Evolutionary conservation across 2,329 filamentous ascomycete species (phyloP).

Genomic region (Aphanoascus verrucosus): DNA sequence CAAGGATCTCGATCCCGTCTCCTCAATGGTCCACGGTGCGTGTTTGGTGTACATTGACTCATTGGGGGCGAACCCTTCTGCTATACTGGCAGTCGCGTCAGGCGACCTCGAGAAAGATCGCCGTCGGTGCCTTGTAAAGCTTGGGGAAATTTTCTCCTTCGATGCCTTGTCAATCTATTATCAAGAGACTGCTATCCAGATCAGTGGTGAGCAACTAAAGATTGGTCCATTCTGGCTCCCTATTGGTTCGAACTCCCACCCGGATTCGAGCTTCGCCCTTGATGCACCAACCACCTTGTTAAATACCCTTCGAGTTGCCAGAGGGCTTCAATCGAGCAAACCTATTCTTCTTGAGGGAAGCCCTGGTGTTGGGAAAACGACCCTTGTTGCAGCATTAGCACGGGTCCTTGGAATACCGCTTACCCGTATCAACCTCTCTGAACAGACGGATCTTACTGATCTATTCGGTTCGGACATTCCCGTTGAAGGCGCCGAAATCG

Average conservation of each 20-base stretch:
- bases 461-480: constrained; percentile 94
- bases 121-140: constrained; percentile 58
- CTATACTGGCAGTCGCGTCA: constrained; percentile 62
- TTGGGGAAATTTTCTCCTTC: constrained; percentile 54
- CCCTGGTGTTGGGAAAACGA: constrained; percentile 97
- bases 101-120: constrained; percentile 62
- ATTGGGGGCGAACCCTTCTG: constrained; percentile 87
- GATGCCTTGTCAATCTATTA: constrained; percentile 59
- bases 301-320: constrained; percentile 82
- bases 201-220: constrained; percentile 45
- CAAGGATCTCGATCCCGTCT: constrained; percentile 38
- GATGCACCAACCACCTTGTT: constrained; percentile 78
- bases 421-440: constrained; percentile 91
- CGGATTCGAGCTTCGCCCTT: constrained; percentile 60
- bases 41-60: constrained; percentile 94
- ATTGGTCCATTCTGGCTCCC: constrained; percentile 67
- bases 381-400: constrained; percentile 75
- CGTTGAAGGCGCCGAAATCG: constrained; percentile 80
- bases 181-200: constrained; percentile 47
- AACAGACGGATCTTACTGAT: constrained; percentile 96
- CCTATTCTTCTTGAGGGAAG: constrained; percentile 92
- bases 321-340: constrained; percentile 78
- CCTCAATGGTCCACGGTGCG: constrained; percentile 66
- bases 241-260: constrained; percentile 40
- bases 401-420: constrained; percentile 67